Evolutionary conservation across 768 basidiomycete genomes (phyloP), one percentile per base, ranked within the genome.

Genomic region (Tylopilus subfusipes): DNA sequence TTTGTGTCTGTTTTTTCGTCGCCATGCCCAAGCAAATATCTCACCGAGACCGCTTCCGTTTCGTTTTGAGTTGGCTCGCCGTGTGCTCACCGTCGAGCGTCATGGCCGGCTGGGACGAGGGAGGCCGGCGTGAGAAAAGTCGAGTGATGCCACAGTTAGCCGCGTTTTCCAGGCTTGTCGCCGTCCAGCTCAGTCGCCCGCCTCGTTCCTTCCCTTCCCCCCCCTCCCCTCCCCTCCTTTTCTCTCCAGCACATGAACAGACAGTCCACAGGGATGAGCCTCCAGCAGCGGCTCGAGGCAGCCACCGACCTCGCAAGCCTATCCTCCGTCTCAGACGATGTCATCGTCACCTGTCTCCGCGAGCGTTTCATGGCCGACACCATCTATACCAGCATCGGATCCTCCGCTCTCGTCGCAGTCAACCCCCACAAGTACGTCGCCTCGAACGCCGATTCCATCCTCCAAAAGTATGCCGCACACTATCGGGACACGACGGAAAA

Each of bases 371-470:
- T 92, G 81, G 74, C 83, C 3, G 92, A 93, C 75, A 79, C 74
- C 60, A 85, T 91, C 61, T 93, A 93, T 74, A 91, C 92, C 44
- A 75, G 63, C 62, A 65, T 93, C 58, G 87, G 90, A 46, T 75
- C 87, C 6, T 84, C 84, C 27, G 78, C 79, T 9, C 75, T 97
- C 60, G 85, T 98, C 57, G 89, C 89, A 29, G 78, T 98, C 62
- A 98, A 98, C 71, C 94, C 95, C 0, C 90, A 95, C 77, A 94
- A 95, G 71, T 93, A 91, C 62, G 80, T 96, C 40, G 59, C 86
- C 18, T 82, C 83, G 51, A 96, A 92, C 63, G 83, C 89, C 58
- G 95, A 98, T 74, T 82, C 88, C 0, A 73, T 90, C 30, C 74
- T 98, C 29, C 82, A 90, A 70, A 87, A 90, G 68, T 97, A 97